Evolutionary conservation across 352 stramenopile species (phyloP).

Genomic region (Globisporangium nodosum): DNA sequence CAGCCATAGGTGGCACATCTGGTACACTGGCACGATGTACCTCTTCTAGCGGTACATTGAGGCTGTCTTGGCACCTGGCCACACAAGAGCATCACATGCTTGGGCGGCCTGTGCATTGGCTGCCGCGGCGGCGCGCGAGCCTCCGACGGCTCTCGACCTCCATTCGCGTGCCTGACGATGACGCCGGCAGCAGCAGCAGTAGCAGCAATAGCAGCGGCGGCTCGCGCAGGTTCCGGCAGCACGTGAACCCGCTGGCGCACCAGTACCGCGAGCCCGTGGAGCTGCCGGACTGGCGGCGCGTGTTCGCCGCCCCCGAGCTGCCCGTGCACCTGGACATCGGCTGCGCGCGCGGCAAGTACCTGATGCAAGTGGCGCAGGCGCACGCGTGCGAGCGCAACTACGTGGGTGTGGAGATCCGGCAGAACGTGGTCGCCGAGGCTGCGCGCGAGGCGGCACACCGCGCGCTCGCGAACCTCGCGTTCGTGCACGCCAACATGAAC

Average conservation of each 20-base stretch:
- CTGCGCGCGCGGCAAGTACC: conserved; percentile 64
- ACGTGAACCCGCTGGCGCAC: conserved; percentile 76
- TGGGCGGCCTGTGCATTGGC: not conserved
- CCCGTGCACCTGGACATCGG: conserved; percentile 85
- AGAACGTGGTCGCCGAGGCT: conserved; percentile 67
- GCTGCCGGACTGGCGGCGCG: conserved; percentile 51
- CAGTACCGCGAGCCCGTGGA: conserved; percentile 57
- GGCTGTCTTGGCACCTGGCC: no score
- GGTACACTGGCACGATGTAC: no score
- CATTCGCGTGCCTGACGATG: no score
- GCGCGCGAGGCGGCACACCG: conserved; percentile 32
- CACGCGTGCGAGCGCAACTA: conserved; percentile 47
- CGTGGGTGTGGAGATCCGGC: conserved; percentile 81
- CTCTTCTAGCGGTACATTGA: no score
- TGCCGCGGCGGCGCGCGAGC: not conserved
- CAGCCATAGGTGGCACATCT: not conserved
- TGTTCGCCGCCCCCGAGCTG: conserved; percentile 40
- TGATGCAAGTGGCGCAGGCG: conserved; percentile 54
- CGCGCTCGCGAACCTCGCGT: conserved; percentile 55
- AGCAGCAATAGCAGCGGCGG: conserved; percentile 6
- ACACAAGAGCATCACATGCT: not conserved
- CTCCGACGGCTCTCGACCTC: not conserved
- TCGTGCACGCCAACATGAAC: conserved; percentile 86
- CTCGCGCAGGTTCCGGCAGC: conserved; percentile 69
- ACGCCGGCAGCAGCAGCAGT: not conserved